These are phyloP conservation scores for Rubus idaeus DNA, from an alignment of 306 rosid genomes.

Conservation along the genomic window DNA sequence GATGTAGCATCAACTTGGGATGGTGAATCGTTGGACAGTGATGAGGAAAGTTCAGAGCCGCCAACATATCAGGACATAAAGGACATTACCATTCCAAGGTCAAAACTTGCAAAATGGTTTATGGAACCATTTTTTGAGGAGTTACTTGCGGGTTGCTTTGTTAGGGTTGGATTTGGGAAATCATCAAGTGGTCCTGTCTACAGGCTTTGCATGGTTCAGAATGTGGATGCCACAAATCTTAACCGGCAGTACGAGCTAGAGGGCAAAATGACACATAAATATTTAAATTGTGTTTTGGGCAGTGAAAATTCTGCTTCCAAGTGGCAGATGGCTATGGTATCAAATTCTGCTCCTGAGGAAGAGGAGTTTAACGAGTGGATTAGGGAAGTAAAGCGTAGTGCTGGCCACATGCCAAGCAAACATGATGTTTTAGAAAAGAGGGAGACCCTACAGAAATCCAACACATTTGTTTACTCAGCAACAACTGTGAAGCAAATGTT, in stretches of 20 bases:
- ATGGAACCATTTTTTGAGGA: conserved; percentile 70
- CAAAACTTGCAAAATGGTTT: conserved; percentile 61
- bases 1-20: conserved; percentile 40
- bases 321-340: conserved; percentile 54
- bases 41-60: conserved; percentile 42
- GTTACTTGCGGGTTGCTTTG: conserved; percentile 62
- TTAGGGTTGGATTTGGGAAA: conserved; percentile 58
- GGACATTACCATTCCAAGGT: conserved; percentile 60
- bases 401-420: conserved; percentile 50
- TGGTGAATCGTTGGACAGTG: conserved; percentile 40
- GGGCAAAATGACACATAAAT: conserved; percentile 52
- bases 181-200: conserved; percentile 48
- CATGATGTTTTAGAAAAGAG: conserved; percentile 45
- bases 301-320: conserved; percentile 53
- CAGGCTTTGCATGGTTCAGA: conserved; percentile 58
- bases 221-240: conserved; percentile 39
- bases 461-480: conserved; percentile 52
- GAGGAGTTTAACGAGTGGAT: conserved; percentile 54
- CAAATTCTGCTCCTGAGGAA: conserved; percentile 56
- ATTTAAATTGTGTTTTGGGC: conserved; percentile 57
- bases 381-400: conserved; percentile 44
- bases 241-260: conserved; percentile 47
- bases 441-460: conserved; percentile 48
- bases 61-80: conserved; percentile 49
- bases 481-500: conserved; percentile 62